Evolutionary conservation across 2,329 filamentous ascomycete species (phyloP), one percentile per base, ranked within the genome.

Genomic region (Hypoxylon sp.): DNA sequence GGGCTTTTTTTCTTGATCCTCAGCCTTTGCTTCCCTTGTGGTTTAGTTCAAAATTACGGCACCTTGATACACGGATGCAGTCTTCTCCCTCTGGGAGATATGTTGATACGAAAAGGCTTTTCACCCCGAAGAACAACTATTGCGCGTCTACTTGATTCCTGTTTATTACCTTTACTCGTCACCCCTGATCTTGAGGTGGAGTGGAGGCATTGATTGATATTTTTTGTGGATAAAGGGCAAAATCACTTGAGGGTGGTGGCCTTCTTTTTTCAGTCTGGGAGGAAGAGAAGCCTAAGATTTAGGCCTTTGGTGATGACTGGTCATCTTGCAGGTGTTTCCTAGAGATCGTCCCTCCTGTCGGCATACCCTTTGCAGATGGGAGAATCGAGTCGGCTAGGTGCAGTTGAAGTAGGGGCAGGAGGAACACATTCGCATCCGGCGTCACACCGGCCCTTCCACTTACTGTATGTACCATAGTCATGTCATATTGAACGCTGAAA

Each of bases 141-240:
- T 69, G 66, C 70, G 69, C 65, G 67, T 72, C 66, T 72, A 69
- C 65, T 73, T 74, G 63, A 71, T 75, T 72, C 72, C 60, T 69
- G 62, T 66, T 75, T 73, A 59, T 73, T 69, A 58, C 72, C 70
- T 75, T 76, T 73, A 71, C 71, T 71, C 70, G 71, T 69, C 71
- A 64, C 63, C 69, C 67, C 71, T 63, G 65, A 72, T 73, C 75
- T 76, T 73, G 79, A 79, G 75, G 77, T 76, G 80, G 74, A 72
- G 69, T 62, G 72, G 71, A 76, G 73, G 70, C 65, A 71, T 71
- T 65, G 65, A 56, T 72, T 65, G 48, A 70, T 72, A 55, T 63
- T 71, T 65, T 71, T 72, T 67, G 65, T 68, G 67, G 74, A 74
- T 75, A 76, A 74, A 73, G 60, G 57, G 70, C 67, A 73, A 73